Base-by-base conservation (phyloP, 257 asterid genomes). In the Ophiorrhiza pumila region DNA sequence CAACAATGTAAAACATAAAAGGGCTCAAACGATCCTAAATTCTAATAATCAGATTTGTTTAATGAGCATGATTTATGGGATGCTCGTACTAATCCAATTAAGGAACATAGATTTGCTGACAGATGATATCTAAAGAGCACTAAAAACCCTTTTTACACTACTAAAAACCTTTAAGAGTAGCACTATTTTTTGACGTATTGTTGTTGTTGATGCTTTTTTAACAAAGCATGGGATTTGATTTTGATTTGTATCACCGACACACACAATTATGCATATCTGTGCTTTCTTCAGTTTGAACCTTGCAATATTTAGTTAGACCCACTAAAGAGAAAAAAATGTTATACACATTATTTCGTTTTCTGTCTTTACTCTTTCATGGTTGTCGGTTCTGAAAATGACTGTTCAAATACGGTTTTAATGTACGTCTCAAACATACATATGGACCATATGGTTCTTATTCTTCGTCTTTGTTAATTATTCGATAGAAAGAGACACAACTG, bases 311-410 rank as follows among this genome's bases (percentile, higher is more conserved):
- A 11, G 14, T 46, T 46, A 46, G 52, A 46, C 52, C 20, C 52
- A 46, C 52, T 4, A 46, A 46, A 46, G 52, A 46, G 14, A 46
- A 13, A 11, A 4, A 11, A 46, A 11, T 12, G 12, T 11, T 37
- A 37, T 3, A 46, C 0, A 46, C 20, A 46, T 46, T 8, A 4
- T 46, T 46, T 46, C 14, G 20, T 46, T 46, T 46, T 12, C 52
- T 46, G 18, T 17, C 59, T 18, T 25, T 31, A 47, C 72, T 29
- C 71, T 68, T 53, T 25, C 23, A 13, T 55, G 27, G 10, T 53
- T 69, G 74, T 53, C 74, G 50, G 64, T 69, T 35, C 35, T 69
- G 74, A 69, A n/a, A 37, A 53, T n/a, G 65, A 69, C 39, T 34
- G 31, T 9, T 68, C 58, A 68, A 15, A 14, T 50, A 29, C 22